Evolutionary conservation across 83 land plant species (phyloP).

Genomic region (Thuja plicata): DNA sequence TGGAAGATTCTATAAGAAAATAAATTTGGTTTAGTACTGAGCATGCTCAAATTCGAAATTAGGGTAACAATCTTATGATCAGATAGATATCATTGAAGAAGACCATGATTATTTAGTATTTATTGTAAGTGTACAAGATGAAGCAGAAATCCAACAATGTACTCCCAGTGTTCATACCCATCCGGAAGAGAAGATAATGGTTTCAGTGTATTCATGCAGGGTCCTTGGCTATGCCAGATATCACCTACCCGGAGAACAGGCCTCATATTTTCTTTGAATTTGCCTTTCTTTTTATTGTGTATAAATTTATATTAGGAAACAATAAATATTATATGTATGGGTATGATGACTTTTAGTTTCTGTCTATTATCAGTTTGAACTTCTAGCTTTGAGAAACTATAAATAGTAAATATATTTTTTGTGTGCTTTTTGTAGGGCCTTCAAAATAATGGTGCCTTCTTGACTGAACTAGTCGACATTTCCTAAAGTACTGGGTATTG

Average conservation of each 20-base stretch:
- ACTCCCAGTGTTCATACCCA: neutral
- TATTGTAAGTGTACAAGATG: too few relatives aligned
- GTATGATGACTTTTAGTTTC: neutral
- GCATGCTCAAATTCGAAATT: too few relatives aligned
- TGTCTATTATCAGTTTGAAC: neutral
- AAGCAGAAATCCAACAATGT: too few relatives aligned
- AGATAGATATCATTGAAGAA: too few relatives aligned
- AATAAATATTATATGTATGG: neutral
- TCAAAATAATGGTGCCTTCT: neutral
- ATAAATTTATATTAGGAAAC: neutral
- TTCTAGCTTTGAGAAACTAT: neutral
- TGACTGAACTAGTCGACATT: neutral
- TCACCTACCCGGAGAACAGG: neutral
- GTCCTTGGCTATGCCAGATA: neutral
- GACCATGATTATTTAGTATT: too few relatives aligned
- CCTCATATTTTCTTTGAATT: neutral
- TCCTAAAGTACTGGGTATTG: neutral
- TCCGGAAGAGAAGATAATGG: neutral
- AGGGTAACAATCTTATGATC: too few relatives aligned
- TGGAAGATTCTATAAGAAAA: too few relatives aligned
- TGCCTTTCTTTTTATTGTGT: neutral
- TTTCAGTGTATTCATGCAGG: neutral
- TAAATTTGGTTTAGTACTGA: too few relatives aligned
- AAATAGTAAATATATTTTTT: neutral
- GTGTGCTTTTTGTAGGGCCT: neutral